Conservation (phyloP, 2,329 filamentous ascomycete genomes). For the Saccharata proteae region DNA sequence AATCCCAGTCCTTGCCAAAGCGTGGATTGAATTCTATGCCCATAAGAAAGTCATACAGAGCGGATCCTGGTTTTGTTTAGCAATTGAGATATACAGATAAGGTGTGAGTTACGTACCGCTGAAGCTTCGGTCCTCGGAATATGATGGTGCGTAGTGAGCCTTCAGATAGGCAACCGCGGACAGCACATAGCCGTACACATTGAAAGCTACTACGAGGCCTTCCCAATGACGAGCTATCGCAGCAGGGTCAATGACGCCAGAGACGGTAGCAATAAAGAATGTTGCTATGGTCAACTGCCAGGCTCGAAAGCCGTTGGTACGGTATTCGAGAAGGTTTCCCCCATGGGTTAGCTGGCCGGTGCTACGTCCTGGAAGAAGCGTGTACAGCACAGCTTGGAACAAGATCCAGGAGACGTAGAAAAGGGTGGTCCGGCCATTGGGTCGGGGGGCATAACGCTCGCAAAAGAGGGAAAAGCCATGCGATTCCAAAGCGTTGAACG, state of each 20-base stretch:
- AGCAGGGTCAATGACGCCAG: conserved; percentile 4
- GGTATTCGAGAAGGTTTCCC: conserved; percentile 8
- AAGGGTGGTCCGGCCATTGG: conserved; percentile 2
- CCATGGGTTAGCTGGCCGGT: conserved; percentile 7
- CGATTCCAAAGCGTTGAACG: conserved; percentile 3
- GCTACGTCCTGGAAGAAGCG: conserved; percentile 5
- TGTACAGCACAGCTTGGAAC: conserved; percentile 9
- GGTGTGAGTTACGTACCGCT: conserved; percentile 4
- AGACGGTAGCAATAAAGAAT: background rate
- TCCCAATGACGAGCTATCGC: conserved; percentile 7
- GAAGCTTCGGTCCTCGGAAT: conserved; percentile 8
- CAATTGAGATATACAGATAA: conserved; percentile 7
- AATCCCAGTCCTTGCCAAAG: conserved; percentile 22
- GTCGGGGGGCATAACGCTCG: conserved; percentile 4
- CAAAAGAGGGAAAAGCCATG: conserved; percentile 4
- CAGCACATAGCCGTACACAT: conserved; percentile 6
- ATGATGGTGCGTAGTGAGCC: conserved; percentile 7
- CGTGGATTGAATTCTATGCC: conserved; percentile 43
- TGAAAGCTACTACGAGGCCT: conserved; percentile 6
- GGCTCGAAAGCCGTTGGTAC: conserved; percentile 6
- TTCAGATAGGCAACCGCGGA: conserved; percentile 6
- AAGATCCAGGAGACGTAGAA: conserved; percentile 6
- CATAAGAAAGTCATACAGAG: conserved; percentile 46
- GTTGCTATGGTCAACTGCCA: conserved; percentile 4
- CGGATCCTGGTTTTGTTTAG: conserved; percentile 1